These are phyloP conservation scores for Brassica nigra DNA, from an alignment of 345 rosid species.

Conservation along the genomic window DNA sequence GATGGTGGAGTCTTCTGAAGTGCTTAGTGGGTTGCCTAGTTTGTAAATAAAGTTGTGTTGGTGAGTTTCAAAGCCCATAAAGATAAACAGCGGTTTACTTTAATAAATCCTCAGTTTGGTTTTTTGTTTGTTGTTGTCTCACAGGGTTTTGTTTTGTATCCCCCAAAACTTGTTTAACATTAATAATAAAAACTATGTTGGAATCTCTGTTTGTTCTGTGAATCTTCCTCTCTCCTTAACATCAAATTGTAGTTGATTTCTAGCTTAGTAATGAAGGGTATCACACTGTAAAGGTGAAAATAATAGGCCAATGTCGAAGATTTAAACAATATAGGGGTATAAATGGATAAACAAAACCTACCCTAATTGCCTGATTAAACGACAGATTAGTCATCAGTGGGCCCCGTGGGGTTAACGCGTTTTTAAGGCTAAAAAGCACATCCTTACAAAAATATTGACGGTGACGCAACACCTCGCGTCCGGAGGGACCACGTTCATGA, in stretches of 20 bases:
- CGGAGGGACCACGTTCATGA: neutral
- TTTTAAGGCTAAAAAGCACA: neutral
- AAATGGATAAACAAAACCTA: neutral
- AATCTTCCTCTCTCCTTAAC: neutral
- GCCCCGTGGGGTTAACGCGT: neutral
- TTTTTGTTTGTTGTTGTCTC: constrained; percentile 1
- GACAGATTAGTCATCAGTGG: neutral
- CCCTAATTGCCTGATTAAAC: neutral
- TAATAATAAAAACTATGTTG: constrained; percentile 11
- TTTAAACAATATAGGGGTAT: neutral
- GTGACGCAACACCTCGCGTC: neutral
- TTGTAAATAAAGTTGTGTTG: constrained; percentile 41
- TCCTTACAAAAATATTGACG: neutral
- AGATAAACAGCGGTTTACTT: constrained; percentile 10
- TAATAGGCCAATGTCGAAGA: neutral
- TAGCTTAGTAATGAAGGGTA: too few relatives aligned
- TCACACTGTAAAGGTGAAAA: too few relatives aligned
- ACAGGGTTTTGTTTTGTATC: constrained; percentile 30
- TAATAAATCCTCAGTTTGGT: neutral
- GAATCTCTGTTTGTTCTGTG: constrained; percentile 5
- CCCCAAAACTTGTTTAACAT: constrained; percentile 10
- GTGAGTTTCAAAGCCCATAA: constrained; percentile 24
- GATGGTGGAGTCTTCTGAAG: constrained; percentile 64
- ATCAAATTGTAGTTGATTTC: neutral
- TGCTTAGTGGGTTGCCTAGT: constrained; percentile 17